Conservation (phyloP, 2,329 filamentous ascomycete species). For the Fusarium nisikadoi region DNA sequence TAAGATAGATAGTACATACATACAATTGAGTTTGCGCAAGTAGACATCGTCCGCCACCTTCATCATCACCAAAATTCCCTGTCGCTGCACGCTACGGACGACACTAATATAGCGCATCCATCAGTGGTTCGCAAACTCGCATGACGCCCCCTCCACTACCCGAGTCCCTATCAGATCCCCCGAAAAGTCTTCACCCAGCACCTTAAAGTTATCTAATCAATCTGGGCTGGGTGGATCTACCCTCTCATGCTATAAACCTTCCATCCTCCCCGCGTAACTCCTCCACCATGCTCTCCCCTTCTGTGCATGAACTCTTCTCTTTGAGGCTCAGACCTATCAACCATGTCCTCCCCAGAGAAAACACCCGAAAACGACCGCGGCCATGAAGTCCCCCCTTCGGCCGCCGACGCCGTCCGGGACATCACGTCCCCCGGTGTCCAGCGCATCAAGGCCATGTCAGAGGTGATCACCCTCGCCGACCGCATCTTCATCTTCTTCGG, state of each 20-base stretch:
- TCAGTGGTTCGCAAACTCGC: constrained; percentile 7
- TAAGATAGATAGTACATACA: no score
- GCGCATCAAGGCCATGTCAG: constrained; percentile 67
- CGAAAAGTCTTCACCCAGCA: background rate
- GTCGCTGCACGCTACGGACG: background rate
- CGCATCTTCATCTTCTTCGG: constrained; percentile 68
- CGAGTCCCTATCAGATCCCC: background rate
- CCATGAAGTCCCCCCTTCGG: constrained; percentile 11
- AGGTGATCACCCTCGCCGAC: constrained; percentile 62
- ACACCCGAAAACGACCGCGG: constrained; percentile 7
- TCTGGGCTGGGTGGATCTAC: constrained; percentile 10
- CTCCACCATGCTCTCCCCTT: background rate
- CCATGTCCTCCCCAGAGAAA: constrained; percentile 22
- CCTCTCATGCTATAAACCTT: background rate
- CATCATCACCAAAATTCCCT: background rate
- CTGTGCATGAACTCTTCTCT: background rate
- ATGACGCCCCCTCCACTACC: background rate
- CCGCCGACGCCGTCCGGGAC: constrained; percentile 44
- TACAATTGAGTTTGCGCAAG: no score
- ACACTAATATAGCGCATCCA: background rate
- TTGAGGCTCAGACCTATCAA: background rate
- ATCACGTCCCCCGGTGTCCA: constrained; percentile 63
- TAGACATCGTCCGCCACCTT: background rate
- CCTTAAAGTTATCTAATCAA: constrained; percentile 36
- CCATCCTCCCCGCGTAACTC: background rate